Evolutionary conservation across 2,329 filamentous ascomycete genomes (phyloP).

Genomic region (Apiospora rasikravindrae): DNA sequence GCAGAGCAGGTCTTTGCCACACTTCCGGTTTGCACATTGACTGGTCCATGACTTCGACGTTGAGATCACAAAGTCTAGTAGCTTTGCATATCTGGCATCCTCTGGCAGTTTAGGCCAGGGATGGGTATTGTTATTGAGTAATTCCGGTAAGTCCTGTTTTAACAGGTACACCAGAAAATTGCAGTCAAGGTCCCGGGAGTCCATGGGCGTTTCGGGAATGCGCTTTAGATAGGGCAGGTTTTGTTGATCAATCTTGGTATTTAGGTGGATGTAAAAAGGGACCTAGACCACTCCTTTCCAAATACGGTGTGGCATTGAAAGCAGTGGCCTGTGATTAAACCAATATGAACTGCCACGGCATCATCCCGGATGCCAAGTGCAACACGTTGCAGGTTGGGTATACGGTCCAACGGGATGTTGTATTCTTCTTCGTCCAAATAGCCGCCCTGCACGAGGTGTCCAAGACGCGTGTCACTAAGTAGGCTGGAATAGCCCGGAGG

Average conservation of each 20-base stretch:
- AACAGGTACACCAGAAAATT: not conserved
- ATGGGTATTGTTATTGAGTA: not conserved
- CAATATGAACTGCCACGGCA: not conserved
- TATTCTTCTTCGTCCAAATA: not conserved
- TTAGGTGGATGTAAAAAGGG: not conserved
- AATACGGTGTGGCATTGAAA: not conserved
- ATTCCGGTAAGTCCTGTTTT: not conserved
- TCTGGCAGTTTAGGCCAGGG: not conserved
- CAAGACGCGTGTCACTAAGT: not conserved
- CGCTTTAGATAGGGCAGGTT: too few relatives aligned
- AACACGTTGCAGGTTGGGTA: not conserved
- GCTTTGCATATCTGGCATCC: not conserved
- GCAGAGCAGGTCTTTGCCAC: not conserved
- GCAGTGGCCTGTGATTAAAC: not conserved
- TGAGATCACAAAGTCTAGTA: not conserved
- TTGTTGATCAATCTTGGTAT: not conserved
- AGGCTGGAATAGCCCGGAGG: not conserved
- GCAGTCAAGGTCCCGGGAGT: not conserved
- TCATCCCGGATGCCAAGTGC: not conserved
- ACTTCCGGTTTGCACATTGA: not conserved
- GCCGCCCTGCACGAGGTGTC: not conserved
- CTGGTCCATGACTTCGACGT: not conserved
- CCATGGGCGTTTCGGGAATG: not conserved
- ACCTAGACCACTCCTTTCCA: not conserved
- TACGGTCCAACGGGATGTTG: not conserved